A percentile compares a stretch with the other conserved stretches of the same genome.
Conservation (phyloP, 2,329 filamentous ascomycete species). For the Trichoderma endophyticum region DNA sequence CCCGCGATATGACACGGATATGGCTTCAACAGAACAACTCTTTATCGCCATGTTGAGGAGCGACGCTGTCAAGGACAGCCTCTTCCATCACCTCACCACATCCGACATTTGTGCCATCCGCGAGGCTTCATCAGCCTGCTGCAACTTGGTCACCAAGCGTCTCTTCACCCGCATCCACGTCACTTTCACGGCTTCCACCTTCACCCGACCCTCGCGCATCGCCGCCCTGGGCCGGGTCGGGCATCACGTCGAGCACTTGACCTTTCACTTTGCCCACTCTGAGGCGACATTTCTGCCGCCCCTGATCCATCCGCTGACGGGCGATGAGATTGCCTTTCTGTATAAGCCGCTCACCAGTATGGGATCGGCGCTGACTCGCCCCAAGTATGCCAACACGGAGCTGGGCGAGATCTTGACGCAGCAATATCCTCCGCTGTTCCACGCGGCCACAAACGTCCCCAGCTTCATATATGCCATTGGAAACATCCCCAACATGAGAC, state of each 20-base stretch:
- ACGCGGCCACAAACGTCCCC: slow-evolving; percentile 82
- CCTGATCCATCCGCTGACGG: slow-evolving; percentile 73
- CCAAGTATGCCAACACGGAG: slow-evolving; percentile 76
- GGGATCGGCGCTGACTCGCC: slow-evolving; percentile 58
- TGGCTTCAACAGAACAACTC: slow-evolving; percentile 47
- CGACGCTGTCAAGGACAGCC: slow-evolving; percentile 46
- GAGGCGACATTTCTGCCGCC: slow-evolving; percentile 79
- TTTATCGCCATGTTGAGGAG: slow-evolving; percentile 57
- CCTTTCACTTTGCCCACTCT: slow-evolving; percentile 73
- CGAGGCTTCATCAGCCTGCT: slow-evolving; percentile 66
- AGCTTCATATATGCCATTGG: slow-evolving; percentile 76
- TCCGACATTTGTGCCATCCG: slow-evolving; percentile 59
- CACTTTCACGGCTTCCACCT: slow-evolving; percentile 70
- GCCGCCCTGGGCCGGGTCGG: slow-evolving; percentile 75
- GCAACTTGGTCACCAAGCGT: slow-evolving; percentile 64
- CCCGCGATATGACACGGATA: slow-evolving; percentile 49
- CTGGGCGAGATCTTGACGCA: slow-evolving; percentile 78
- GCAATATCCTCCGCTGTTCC: slow-evolving; percentile 86
- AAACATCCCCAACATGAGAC: slow-evolving; percentile 64
- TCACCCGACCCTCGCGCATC: slow-evolving; percentile 70
- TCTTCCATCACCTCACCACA: slow-evolving; percentile 49
- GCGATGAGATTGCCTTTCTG: slow-evolving; percentile 74
- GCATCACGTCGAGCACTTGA: slow-evolving; percentile 72
- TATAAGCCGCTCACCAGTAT: slow-evolving; percentile 74
- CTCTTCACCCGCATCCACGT: slow-evolving; percentile 68